Conservation (phyloP, 2,329 filamentous ascomycete genomes). For the Truncatella angustata region DNA sequence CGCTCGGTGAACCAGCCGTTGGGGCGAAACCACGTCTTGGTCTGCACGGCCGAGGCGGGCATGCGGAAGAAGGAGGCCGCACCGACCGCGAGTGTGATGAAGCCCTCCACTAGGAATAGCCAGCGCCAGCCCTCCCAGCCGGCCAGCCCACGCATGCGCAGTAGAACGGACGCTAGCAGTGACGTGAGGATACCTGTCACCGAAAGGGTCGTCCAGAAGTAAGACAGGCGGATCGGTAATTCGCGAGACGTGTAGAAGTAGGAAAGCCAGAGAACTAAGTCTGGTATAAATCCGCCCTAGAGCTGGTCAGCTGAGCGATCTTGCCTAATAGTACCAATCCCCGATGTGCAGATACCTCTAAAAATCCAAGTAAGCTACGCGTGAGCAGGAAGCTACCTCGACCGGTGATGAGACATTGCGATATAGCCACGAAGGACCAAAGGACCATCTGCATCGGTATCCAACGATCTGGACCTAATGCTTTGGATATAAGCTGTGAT, state of each 20-base stretch:
- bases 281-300: conserved; percentile 33
- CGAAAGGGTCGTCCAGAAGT: conserved; percentile 37
- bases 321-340: neutral
- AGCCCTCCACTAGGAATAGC: conserved; percentile 56
- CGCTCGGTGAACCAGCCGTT: conserved; percentile 58
- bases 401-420: conserved; percentile 23
- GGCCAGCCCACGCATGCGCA: conserved; percentile 34
- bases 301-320: neutral
- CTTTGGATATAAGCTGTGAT: conserved; percentile 59
- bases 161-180: conserved; percentile 33
- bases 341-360: conserved; percentile 20
- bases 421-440: conserved; percentile 28
- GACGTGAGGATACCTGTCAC: conserved; percentile 31
- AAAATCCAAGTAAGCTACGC: conserved; percentile 8
- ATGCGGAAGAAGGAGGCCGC: conserved; percentile 51
- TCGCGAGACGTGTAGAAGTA: conserved; percentile 35
- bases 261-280: conserved; percentile 30
- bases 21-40: conserved; percentile 46
- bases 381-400: conserved; percentile 15
- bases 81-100: conserved; percentile 47
- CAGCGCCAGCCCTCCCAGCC: conserved; percentile 42
- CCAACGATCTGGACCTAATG: conserved; percentile 32
- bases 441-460: conserved; percentile 30
- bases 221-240: conserved; percentile 35
- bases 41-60: conserved; percentile 46